These are phyloP conservation scores for Solanum dulcamara DNA, from an alignment of 257 asterid genomes.

Conservation along the genomic window DNA sequence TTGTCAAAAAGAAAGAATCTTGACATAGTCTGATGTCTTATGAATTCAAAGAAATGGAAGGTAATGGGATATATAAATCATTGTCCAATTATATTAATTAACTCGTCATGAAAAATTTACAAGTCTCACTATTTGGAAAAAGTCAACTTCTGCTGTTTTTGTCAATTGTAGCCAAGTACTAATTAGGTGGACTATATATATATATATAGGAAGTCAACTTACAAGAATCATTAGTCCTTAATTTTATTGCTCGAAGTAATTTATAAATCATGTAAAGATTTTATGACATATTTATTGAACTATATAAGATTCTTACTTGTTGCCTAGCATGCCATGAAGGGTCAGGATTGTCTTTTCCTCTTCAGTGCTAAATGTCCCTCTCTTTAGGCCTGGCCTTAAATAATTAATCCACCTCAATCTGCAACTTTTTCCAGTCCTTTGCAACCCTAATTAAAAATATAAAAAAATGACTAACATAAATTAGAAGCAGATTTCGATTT, in stretches of 20 bases:
- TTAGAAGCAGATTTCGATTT: too few species aligned
- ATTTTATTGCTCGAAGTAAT: background rate
- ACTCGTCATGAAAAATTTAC: background rate
- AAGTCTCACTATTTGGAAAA: background rate
- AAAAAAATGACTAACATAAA: too few species aligned
- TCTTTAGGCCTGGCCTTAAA: constrained; percentile 1
- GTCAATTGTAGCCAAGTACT: background rate
- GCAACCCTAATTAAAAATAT: background rate
- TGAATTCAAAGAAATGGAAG: background rate
- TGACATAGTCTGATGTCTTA: background rate
- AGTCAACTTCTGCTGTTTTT: background rate
- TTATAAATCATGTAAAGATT: background rate
- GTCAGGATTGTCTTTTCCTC: background rate
- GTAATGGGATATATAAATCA: background rate
- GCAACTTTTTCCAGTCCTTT: constrained; percentile 3
- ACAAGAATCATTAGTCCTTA: background rate
- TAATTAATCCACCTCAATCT: constrained; percentile 11
- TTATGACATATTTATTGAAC: background rate
- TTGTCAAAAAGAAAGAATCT: background rate
- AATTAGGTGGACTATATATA: background rate
- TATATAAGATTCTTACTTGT: constrained; percentile 3
- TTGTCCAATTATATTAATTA: background rate
- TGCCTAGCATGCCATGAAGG: constrained; percentile 4
- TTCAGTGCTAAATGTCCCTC: background rate
- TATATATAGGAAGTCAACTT: background rate